Evolutionary conservation across 2,329 filamentous ascomycete species (phyloP), one percentile per base, ranked within the genome.

Genomic region (Hypoxylon sp.): DNA sequence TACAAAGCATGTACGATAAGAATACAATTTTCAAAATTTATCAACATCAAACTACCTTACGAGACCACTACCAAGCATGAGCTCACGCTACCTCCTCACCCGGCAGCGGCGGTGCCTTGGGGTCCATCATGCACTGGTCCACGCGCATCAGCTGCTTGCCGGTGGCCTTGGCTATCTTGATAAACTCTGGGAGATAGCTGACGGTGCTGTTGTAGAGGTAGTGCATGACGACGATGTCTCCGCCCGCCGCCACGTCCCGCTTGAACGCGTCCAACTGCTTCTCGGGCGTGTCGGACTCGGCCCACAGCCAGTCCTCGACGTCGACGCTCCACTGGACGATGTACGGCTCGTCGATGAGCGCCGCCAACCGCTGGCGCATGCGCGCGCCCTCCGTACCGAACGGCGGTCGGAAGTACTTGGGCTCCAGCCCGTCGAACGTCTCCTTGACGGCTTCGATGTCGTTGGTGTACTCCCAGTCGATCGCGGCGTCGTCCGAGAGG

Each of bases 261-360:
- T 85, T 82, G 77, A 91, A 91, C 11, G 88, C 86, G 3, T 86
- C 85, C 13, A 90, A 77, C 76, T 91, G 89, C 71, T 87, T 87
- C 78, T 90, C 85, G 0, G 89, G 89, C 3, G 87, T 90, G 44
- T 77, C 71, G 0, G 81, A 84, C 72, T 83, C 77, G 1, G 87
- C 88, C 87, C 88, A 91, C 22, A 89, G 71, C 87, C 88, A 91
- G 73, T 91, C 89, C 78, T 91, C 87, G 30, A 91, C 85, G 70
- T 91, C 89, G 46, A 91, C 85, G 70, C 83, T 87, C 89, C 89
- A 91, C 74, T 87, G 87, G 53, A 90, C 83, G 44, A 91, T 84
- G 67, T 85, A 84, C 0, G 86, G 82, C 13, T 84, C 80, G 1
- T 81, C 78, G 19, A 83, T 79, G 0, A 84, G 81, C 1, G 80